Percentiles rank a stretch among this genome's conserved stretches.
These are phyloP conservation scores for Melampsora abietis-canadensis DNA, from an alignment of 1,284 basidiomycete genomes.

Conservation along the genomic window DNA sequence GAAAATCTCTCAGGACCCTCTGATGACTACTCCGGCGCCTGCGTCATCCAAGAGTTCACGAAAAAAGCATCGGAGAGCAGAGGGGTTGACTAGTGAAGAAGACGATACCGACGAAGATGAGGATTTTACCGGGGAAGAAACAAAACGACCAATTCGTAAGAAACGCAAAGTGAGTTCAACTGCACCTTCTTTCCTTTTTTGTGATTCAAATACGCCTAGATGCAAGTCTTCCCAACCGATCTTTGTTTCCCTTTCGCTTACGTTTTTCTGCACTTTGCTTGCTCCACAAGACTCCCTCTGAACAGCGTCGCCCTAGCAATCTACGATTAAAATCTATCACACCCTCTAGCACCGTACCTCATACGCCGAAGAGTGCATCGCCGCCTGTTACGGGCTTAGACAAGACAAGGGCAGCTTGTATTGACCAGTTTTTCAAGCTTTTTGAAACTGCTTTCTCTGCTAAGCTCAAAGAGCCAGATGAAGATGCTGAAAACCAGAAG, in stretches of 20 bases:
- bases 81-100: constrained; percentile 39
- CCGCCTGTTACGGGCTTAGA: constrained; percentile 11
- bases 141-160: constrained; percentile 1
- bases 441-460: constrained; percentile 33
- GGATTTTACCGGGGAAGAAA: constrained; percentile 33
- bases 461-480: constrained; percentile 2
- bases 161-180: constrained; percentile 32
- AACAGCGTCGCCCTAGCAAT: constrained; percentile 26
- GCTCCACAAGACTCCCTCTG: constrained; percentile 21
- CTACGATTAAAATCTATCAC: constrained; percentile 19
- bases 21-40: background rate
- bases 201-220: no score
- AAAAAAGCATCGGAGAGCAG: constrained; percentile 22
- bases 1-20: constrained; percentile 1
- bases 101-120: constrained; percentile 15
- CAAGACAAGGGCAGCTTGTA: constrained; percentile 35
- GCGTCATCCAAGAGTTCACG: constrained; percentile 8
- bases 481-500: background rate
- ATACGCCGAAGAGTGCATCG: constrained; percentile 14
- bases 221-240: no score
- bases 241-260: background rate
- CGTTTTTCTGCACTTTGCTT: background rate
- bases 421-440: constrained; percentile 37
- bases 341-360: constrained; percentile 22
- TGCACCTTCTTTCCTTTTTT: background rate